Evolutionary conservation across 805 yeast species (phyloP), one percentile per base, ranked within the genome.

Genomic region (Yamadazyma sp.): DNA sequence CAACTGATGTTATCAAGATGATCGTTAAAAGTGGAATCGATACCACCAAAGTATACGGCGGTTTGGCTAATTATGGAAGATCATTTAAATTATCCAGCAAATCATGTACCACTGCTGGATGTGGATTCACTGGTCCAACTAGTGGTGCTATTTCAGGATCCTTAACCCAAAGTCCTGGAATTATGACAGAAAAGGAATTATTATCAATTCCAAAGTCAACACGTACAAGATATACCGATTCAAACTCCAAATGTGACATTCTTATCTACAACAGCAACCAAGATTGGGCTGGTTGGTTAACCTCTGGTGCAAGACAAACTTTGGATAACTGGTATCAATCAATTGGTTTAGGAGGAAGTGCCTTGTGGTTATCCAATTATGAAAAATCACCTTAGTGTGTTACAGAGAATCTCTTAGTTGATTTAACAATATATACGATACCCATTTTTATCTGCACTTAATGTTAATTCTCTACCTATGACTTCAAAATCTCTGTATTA

Each of bases 1-100:
- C 40, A 7, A 35, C 23, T 5, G 38, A 29, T 7, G 7, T 49
- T 1, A 26, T 49, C 19, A 29, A 41, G 19, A 36, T 48, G 47
- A 21, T 49, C 5, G 47, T 30, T 8, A 48, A 47, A 27, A 45
- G 53, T 11, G 53, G 52, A 7, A 43, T 49, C 15, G 34, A 45
- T 24, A 41, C 43, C 22, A 30, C 44, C n/a, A 49, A 50, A 31
- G 24, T 47, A 5, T 33, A 37, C 29, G 53, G 50, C 5, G 55
- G 55, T 8, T 31, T 50, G 12, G 55, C 53, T 11, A 50, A 44
- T 31, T 50, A 50, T 35, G 55, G 47, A 2, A 42, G 48, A 35
- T 27, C 48, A 9, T 50, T 21, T 24, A 38, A 44, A 31, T 24
- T 34, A 7, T 13, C 9, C 6, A 16, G 14, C 23, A 28, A 20